phyloP scores from a whole-genome alignment of 441 rosid species.

The Pelargonium australe region DNA sequence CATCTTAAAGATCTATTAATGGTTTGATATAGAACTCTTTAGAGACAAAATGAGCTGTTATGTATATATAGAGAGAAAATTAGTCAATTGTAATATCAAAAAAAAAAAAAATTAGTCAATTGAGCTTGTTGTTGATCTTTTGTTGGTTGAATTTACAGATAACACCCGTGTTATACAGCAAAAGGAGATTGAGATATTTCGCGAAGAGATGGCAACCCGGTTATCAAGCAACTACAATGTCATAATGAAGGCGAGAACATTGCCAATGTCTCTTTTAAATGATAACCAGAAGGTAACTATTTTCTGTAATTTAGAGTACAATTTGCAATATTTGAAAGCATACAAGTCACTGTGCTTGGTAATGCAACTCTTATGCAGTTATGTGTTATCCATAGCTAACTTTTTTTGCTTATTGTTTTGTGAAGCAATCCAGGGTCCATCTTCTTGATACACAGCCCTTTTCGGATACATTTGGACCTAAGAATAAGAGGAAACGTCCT shows the following conservation, averaged over 20 bases:
- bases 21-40: too few relatives aligned
- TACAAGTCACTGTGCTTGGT: neutral
- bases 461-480: conserved; percentile 80
- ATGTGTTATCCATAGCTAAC: conserved; percentile 5
- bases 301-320: neutral
- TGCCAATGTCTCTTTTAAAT: conserved; percentile 73
- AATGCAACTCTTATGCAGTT: neutral
- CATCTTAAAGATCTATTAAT: too few relatives aligned
- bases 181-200: conserved; percentile 65
- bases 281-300: conserved; percentile 62
- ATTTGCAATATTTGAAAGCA: neutral
- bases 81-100: neutral
- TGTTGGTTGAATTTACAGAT: conserved; percentile 29
- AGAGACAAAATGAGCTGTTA: too few relatives aligned
- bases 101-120: neutral
- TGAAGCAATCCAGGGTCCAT: conserved; percentile 84
- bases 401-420: conserved; percentile 10
- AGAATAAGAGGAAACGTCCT: conserved; percentile 73
- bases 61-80: too few relatives aligned
- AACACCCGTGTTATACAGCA: conserved; percentile 76
- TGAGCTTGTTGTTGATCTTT: neutral
- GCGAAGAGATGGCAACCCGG: conserved; percentile 62
- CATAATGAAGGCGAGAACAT: conserved; percentile 65
- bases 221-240: conserved; percentile 72
- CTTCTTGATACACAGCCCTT: conserved; percentile 81